These are phyloP conservation scores for Scheffersomyces insectosa DNA, from an alignment of 1,139 yeast genomes.

Conservation along the genomic window DNA sequence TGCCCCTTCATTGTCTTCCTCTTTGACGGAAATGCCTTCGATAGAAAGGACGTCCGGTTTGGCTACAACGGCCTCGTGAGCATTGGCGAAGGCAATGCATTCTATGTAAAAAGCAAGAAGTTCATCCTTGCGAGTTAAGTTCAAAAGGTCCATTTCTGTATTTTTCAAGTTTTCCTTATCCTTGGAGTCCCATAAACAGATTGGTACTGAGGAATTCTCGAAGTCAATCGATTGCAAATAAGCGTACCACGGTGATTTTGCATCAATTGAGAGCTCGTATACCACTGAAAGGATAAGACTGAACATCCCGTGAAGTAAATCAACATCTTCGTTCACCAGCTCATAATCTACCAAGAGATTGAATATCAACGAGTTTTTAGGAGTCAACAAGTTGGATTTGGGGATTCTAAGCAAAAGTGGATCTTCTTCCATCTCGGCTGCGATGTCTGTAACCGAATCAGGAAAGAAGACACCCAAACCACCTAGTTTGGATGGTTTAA, in stretches of 20 bases:
- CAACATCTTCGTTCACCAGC: conserved; percentile 27
- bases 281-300: conserved; percentile 69
- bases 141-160: conserved; percentile 68
- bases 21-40: conserved; percentile 5
- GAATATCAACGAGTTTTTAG: conserved; percentile 63
- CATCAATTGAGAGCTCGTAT: conserved; percentile 58
- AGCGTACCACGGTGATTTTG: conserved; percentile 72
- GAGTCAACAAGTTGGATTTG: conserved; percentile 54
- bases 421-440: conserved; percentile 29
- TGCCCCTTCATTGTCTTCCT: conserved; percentile 5
- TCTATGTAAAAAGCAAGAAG: conserved; percentile 54
- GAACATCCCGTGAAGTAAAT: conserved; percentile 53
- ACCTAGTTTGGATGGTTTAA: conserved; percentile 53
- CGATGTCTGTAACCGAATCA: conserved; percentile 31
- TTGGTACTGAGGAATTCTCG: conserved; percentile 44
- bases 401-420: conserved; percentile 46
- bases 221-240: conserved; percentile 61
- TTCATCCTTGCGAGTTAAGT: conserved; percentile 62
- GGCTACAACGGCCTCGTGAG: conserved; percentile 23
- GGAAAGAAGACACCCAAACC: conserved; percentile 71
- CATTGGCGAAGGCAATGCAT: conserved; percentile 51
- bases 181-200: conserved; percentile 63
- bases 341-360: conserved; percentile 63
- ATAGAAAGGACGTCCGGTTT: conserved; percentile 41
- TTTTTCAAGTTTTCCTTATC: conserved; percentile 54